A percentile compares a stretch with the other conserved stretches of the same genome.
Conservation (phyloP, 768 basidiomycete genomes). For the Xerocomellus chrysenteron region DNA sequence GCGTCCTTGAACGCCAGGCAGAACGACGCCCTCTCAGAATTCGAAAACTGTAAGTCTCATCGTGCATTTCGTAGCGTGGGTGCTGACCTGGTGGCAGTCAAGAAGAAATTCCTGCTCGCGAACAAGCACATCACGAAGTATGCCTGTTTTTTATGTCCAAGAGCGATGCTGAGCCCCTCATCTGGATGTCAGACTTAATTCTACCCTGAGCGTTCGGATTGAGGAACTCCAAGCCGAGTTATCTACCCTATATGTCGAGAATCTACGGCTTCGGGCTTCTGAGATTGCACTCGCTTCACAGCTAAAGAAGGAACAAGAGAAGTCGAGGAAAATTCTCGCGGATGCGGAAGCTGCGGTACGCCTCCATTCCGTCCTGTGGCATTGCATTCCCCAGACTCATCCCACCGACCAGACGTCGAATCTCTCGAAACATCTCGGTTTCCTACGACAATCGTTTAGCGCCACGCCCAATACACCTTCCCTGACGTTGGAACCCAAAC, state of each 20-base stretch:
- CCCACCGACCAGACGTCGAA: conserved; percentile 44
- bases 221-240: conserved; percentile 84
- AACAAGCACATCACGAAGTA: conserved; percentile 93
- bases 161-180: conserved; percentile 7
- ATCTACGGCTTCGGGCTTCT: conserved; percentile 75
- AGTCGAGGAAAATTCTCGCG: conserved; percentile 64
- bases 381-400: conserved; percentile 9
- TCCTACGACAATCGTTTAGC: conserved; percentile 62
- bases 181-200: conserved; percentile 61
- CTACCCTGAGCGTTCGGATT: conserved; percentile 78
- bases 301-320: conserved; percentile 79
- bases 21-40: conserved; percentile 79
- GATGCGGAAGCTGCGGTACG: conserved; percentile 76
- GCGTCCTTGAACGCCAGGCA: conserved; percentile 62
- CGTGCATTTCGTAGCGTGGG: background rate
- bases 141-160: conserved; percentile 20
- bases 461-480: conserved; percentile 38
- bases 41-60: conserved; percentile 70
- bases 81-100: conserved; percentile 54
- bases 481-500: conserved; percentile 38
- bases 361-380: conserved; percentile 24
- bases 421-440: conserved; percentile 63
- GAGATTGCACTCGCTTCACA: conserved; percentile 75
- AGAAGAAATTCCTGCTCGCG: conserved; percentile 88
- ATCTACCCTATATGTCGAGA: conserved; percentile 79